Percentiles rank a stretch among this genome's conserved stretches.
These are phyloP conservation scores for Thielaviopsis musarum DNA, from an alignment of 2,329 filamentous ascomycete species.

Conservation along the genomic window DNA sequence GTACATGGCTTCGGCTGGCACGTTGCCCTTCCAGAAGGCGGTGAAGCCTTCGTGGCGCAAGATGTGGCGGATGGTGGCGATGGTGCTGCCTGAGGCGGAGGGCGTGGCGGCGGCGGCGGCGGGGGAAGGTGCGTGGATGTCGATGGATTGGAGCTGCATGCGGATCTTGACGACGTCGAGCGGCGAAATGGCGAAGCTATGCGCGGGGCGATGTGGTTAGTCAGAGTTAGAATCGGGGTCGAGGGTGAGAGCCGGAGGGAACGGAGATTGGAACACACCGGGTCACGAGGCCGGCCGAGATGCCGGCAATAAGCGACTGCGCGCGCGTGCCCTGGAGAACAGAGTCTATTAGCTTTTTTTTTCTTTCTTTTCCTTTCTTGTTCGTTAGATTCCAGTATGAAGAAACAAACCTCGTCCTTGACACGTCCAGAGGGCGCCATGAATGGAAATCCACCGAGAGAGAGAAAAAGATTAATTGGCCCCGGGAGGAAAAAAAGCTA, in stretches of 20 bases:
- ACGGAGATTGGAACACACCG: conserved; percentile 36
- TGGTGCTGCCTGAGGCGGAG: conserved; percentile 52
- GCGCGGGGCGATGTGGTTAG: not conserved
- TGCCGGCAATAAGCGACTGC: conserved; percentile 39
- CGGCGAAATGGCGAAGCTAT: conserved; percentile 78
- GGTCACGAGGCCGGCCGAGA: conserved; percentile 67
- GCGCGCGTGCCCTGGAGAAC: conserved; percentile 33
- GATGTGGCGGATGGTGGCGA: conserved; percentile 62
- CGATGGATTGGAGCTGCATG: conserved; percentile 58
- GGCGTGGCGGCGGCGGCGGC: not conserved
- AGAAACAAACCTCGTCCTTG: conserved; percentile 12
- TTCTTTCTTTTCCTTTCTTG: too few relatives aligned
- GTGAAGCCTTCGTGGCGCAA: conserved; percentile 65
- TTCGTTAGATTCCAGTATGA: not conserved
- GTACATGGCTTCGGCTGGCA: conserved; percentile 89
- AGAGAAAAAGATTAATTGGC: not conserved
- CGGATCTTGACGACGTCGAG: conserved; percentile 98
- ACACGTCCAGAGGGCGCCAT: conserved; percentile 7
- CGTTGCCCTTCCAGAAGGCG: conserved; percentile 92
- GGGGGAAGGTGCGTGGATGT: not conserved
- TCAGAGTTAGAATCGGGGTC: not conserved
- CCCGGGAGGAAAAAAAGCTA: too few relatives aligned
- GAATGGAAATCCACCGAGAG: not conserved
- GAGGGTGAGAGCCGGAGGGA: not conserved
- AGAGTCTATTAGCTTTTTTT: not conserved